phyloP scores from a whole-genome alignment of 2,329 filamentous ascomycete species.

The Cladophialophora exuberans region DNA sequence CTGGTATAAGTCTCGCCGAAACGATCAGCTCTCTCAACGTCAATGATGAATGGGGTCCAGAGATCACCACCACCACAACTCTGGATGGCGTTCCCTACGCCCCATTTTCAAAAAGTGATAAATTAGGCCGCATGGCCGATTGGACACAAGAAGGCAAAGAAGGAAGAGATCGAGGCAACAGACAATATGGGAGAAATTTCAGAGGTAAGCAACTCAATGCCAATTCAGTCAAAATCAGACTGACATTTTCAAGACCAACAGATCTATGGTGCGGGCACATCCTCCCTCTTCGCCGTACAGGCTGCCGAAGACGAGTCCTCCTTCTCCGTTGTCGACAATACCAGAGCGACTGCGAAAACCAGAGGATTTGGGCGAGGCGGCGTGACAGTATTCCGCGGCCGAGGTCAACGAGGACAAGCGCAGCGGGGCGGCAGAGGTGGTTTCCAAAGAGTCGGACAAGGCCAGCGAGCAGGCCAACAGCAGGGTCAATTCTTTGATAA shows the following conservation, averaged over 20 bases:
- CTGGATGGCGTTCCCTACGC: conserved; percentile 95
- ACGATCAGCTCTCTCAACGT: conserved; percentile 73
- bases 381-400: conserved; percentile 83
- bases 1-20: conserved; percentile 61
- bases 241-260: conserved; percentile 73
- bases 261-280: conserved; percentile 89
- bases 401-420: conserved; percentile 71
- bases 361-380: conserved; percentile 82
- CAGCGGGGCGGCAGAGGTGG: conserved; percentile 68
- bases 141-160: conserved; percentile 91
- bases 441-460: conserved; percentile 73
- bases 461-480: conserved; percentile 66
- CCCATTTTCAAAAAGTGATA: conserved; percentile 97
- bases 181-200: conserved; percentile 90
- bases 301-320: conserved; percentile 92
- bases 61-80: conserved; percentile 80
- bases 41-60: conserved; percentile 84
- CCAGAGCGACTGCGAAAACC: conserved; percentile 80
- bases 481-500: conserved; percentile 69
- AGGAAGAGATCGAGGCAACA: conserved; percentile 71
- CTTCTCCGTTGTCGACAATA: conserved; percentile 98
- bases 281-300: conserved; percentile 85
- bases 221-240: neutral
- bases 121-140: conserved; percentile 98
- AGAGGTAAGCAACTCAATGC: conserved; percentile 65